Percentiles rank a stretch among this genome's conserved stretches.
Evolutionary conservation across 2,329 filamentous ascomycete genomes (phyloP).

Genomic region (Hirsutella rhossiliensis): DNA sequence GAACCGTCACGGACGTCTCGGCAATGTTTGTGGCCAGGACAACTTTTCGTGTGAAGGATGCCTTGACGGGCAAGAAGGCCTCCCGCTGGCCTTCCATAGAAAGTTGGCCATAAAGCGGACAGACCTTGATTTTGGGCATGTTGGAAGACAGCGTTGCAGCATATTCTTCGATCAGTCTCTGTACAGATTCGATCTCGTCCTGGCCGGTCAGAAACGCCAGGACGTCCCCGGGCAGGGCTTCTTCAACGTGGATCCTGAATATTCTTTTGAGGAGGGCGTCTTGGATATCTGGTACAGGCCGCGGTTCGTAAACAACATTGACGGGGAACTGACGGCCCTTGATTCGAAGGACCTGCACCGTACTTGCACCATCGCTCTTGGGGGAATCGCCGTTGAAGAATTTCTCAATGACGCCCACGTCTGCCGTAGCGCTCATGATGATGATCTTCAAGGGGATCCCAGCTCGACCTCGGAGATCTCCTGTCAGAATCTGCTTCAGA

Average conservation of each 20-base stretch:
- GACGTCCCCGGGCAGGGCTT: conserved; percentile 88
- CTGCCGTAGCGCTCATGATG: conserved; percentile 94
- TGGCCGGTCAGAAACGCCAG: conserved; percentile 87
- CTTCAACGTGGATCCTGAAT: conserved; percentile 75
- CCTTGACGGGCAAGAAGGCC: conserved; percentile 66
- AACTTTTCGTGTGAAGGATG: conserved; percentile 69
- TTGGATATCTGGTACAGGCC: conserved; percentile 68
- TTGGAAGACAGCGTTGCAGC: conserved; percentile 58
- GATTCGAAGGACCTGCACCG: conserved; percentile 46
- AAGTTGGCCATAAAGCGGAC: conserved; percentile 83
- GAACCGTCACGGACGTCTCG: conserved; percentile 95
- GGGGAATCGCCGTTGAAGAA: conserved; percentile 47
- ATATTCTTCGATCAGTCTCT: conserved; percentile 72
- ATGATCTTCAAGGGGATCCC: conserved; percentile 75
- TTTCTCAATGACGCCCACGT: conserved; percentile 62
- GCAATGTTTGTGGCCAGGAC: conserved; percentile 94
- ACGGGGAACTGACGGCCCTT: conserved; percentile 84
- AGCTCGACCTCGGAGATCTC: conserved; percentile 50
- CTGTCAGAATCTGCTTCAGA: conserved; percentile 60
- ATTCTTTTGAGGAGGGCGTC: conserved; percentile 72
- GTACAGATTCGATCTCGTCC: conserved; percentile 77
- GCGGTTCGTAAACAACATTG: conserved; percentile 59
- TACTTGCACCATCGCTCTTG: neutral
- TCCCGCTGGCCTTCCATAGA: conserved; percentile 76
- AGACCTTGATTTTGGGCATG: conserved; percentile 59